phyloP scores from a whole-genome alignment of 1,284 basidiomycete genomes.

The Schizophyllum commune region DNA sequence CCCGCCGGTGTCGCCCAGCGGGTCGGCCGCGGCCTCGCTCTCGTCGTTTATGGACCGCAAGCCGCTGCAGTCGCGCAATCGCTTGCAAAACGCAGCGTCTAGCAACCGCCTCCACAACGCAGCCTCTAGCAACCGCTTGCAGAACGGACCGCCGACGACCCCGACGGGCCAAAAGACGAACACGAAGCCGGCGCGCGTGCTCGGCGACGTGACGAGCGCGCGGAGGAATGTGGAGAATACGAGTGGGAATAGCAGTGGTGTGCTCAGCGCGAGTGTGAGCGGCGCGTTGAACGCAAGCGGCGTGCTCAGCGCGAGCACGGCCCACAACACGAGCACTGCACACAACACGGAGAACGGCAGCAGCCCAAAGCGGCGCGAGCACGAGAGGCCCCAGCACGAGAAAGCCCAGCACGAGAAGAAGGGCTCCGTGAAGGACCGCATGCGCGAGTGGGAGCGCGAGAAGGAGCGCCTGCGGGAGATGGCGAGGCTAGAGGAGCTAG shows the following conservation, averaged over 20 bases:
- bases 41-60: slow-evolving; percentile 25
- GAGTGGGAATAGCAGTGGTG: neutral
- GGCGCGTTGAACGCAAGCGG: neutral
- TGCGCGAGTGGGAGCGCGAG: slow-evolving; percentile 53
- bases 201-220: slow-evolving; percentile 8
- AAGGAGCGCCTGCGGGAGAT: slow-evolving; percentile 48
- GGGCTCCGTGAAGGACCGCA: slow-evolving; percentile 39
- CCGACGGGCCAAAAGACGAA: slow-evolving; percentile 3
- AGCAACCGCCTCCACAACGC: slow-evolving; percentile 7
- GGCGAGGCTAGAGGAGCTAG: slow-evolving; percentile 40
- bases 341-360: neutral
- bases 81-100: slow-evolving; percentile 7
- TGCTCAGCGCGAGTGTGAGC: neutral
- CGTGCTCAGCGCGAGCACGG: neutral
- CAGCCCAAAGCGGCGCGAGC: neutral
- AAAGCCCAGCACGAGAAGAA: slow-evolving; percentile 22
- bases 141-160: slow-evolving; percentile 6
- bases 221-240: neutral
- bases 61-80: slow-evolving; percentile 11
- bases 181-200: neutral
- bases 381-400: slow-evolving; percentile 15
- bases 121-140: slow-evolving; percentile 8
- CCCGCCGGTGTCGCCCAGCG: slow-evolving; percentile 23
- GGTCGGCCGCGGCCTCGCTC: slow-evolving; percentile 16
- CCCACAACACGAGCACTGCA: neutral